phyloP scores from a whole-genome alignment of 2,329 filamentous ascomycete genomes.

The Pestalotiopsis sp. region DNA sequence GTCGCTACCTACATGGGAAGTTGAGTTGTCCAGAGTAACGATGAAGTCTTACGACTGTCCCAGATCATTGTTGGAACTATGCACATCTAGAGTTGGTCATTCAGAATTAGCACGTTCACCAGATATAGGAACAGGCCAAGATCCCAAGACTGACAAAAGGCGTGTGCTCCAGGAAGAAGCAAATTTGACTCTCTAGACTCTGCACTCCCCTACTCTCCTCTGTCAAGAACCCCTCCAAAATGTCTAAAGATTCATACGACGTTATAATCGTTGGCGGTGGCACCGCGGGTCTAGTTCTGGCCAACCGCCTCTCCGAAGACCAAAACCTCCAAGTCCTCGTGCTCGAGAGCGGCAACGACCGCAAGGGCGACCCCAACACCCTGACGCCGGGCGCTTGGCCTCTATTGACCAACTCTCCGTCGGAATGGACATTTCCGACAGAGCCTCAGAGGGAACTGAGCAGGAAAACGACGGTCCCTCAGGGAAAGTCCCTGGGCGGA shows the following conservation, averaged over 20 bases:
- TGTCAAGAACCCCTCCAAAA: not conserved
- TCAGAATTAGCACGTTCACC: no score
- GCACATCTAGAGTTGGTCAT: no score
- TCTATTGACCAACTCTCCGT: constrained; percentile 4
- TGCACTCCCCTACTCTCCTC: no score
- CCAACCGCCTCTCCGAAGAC: constrained; percentile 1
- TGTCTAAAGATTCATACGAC: not conserved
- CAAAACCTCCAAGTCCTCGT: not conserved
- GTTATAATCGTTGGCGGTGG: not conserved
- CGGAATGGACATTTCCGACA: constrained; percentile 18
- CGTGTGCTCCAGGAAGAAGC: no score
- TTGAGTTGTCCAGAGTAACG: no score
- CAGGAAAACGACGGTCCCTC: constrained; percentile 1
- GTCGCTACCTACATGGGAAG: no score
- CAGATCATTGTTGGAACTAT: no score
- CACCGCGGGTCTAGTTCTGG: not conserved
- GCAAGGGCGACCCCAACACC: not conserved
- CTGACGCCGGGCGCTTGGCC: constrained; percentile 13
- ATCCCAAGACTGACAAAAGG: no score
- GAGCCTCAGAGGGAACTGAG: constrained; percentile 12
- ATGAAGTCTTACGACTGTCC: no score
- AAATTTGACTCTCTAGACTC: no score
- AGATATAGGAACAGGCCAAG: no score
- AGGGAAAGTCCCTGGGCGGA: constrained; percentile 19
- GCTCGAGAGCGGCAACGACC: not conserved